Percentiles rank a stretch among this genome's conserved stretches.
Evolutionary conservation across 208 protist species (phyloP).

Genomic region (Trypanosoma rangeli): DNA sequence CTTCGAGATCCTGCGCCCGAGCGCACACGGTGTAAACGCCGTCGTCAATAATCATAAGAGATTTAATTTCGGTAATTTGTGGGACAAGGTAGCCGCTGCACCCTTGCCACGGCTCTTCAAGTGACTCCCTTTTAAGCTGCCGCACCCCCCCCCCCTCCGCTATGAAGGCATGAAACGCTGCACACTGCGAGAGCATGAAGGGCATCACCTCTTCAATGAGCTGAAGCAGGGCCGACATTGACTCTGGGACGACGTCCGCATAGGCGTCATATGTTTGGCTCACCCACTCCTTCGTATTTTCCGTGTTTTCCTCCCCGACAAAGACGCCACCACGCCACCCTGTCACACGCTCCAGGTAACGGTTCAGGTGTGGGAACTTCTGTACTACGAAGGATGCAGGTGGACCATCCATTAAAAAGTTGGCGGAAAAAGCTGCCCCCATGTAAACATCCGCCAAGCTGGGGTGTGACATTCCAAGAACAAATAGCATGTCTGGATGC

Average conservation of each 20-base stretch:
- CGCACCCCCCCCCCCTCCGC: conserved; percentile 65
- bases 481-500: conserved; percentile 36
- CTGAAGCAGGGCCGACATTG: conserved; percentile 55
- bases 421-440: conserved; percentile 65
- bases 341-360: conserved; percentile 77
- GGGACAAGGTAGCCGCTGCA: conserved; percentile 78
- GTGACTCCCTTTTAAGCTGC: conserved; percentile 41
- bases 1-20: conserved; percentile 78
- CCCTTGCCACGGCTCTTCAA: conserved; percentile 67
- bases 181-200: conserved; percentile 84
- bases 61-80: conserved; percentile 65
- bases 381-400: conserved; percentile 59
- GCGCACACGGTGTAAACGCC: conserved; percentile 56
- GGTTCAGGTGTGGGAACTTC: conserved; percentile 60
- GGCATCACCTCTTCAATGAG: conserved; percentile 84
- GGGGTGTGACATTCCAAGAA: conserved; percentile 83
- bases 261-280: conserved; percentile 24
- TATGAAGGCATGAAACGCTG: conserved; percentile 78
- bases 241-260: conserved; percentile 75
- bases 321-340: conserved; percentile 59
- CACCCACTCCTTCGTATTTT: neutral
- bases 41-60: conserved; percentile 88
- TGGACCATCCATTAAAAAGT: conserved; percentile 82
- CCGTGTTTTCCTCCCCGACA: conserved; percentile 15
- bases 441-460: conserved; percentile 85